A percentile compares a stretch with the other conserved stretches of the same genome.
phyloP scores from a whole-genome alignment of 208 protist species.

The Trypanosoma conorhini region DNA sequence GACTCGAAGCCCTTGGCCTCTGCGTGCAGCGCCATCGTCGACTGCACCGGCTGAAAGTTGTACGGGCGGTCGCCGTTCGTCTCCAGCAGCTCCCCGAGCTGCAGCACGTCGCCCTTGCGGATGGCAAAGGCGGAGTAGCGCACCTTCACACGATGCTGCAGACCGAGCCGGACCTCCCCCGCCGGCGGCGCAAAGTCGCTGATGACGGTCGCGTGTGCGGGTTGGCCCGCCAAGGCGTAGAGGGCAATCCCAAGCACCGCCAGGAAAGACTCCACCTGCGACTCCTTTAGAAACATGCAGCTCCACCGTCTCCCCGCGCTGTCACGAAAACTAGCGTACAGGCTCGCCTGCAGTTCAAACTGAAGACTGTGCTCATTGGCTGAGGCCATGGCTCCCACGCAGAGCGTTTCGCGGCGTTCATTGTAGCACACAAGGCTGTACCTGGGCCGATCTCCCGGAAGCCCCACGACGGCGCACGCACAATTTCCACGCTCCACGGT shows the following conservation, averaged over 20 bases:
- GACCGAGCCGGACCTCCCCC: slow-evolving; percentile 36
- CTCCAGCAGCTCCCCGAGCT: slow-evolving; percentile 17
- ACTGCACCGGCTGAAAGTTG: slow-evolving; percentile 47
- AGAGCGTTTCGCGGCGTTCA: slow-evolving; percentile 58
- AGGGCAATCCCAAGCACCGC: slow-evolving; percentile 63
- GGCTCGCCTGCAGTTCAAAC: slow-evolving; percentile 42
- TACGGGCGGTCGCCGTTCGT: slow-evolving; percentile 34
- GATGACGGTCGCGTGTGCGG: slow-evolving; percentile 33
- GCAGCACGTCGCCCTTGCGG: slow-evolving; percentile 10
- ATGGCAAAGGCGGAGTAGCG: slow-evolving; percentile 54
- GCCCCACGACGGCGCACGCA: slow-evolving; percentile 63
- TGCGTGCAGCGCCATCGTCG: slow-evolving; percentile 33
- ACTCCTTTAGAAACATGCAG: slow-evolving; percentile 44
- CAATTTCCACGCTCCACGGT: slow-evolving; percentile 57
- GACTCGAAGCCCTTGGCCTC: slow-evolving; percentile 64
- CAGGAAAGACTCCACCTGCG: slow-evolving; percentile 44
- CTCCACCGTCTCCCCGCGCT: slow-evolving; percentile 54
- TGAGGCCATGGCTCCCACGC: slow-evolving; percentile 44
- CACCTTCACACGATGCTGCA: slow-evolving; percentile 30
- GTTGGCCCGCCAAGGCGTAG: slow-evolving; percentile 58
- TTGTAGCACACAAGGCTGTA: slow-evolving; percentile 88
- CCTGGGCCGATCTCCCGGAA: slow-evolving; percentile 47
- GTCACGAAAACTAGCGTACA: slow-evolving; percentile 75
- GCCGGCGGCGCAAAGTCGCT: slow-evolving; percentile 50
- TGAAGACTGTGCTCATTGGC: slow-evolving; percentile 55